phyloP scores from a whole-genome alignment of 495 filamentous ascomycete genomes.

The Pyrenula massariospora region DNA sequence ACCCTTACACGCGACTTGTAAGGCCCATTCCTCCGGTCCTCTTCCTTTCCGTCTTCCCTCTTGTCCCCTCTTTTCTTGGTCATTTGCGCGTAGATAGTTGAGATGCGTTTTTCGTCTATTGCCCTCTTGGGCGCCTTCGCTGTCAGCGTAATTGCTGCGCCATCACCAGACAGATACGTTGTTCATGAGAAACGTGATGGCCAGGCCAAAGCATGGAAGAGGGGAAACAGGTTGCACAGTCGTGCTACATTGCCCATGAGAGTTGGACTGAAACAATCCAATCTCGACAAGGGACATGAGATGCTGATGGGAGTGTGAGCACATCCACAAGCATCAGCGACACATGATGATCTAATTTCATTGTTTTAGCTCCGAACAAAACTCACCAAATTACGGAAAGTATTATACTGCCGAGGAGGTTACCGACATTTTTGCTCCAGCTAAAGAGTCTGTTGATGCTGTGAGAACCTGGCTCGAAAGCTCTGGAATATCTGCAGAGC shows the following conservation, averaged over 20 bases:
- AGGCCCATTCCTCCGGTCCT: not conserved
- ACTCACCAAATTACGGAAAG: constrained; percentile 33
- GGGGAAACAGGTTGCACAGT: not conserved
- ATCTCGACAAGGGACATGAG: constrained; percentile 29
- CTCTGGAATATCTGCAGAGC: constrained; percentile 32
- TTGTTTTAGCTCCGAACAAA: constrained; percentile 10
- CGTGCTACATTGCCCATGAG: constrained; percentile 11
- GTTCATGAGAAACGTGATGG: constrained; percentile 28
- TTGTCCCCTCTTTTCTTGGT: not conserved
- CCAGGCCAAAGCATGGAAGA: constrained; percentile 20
- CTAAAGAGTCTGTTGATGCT: constrained; percentile 22
- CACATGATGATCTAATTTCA: not conserved
- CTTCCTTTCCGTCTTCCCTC: not conserved
- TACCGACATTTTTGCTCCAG: constrained; percentile 39
- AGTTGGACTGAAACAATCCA: constrained; percentile 30
- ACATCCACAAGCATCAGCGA: not conserved
- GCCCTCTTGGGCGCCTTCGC: constrained; percentile 18
- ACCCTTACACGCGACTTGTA: not conserved
- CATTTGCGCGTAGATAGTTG: not conserved
- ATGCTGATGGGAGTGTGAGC: constrained; percentile 26
- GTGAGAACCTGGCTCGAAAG: constrained; percentile 36
- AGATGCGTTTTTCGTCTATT: constrained; percentile 5
- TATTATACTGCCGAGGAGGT: constrained; percentile 25
- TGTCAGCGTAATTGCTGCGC: constrained; percentile 16
- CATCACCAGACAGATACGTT: constrained; percentile 17